phyloP scores from a whole-genome alignment of 768 basidiomycete genomes.

The Tephrocybe sp. region DNA sequence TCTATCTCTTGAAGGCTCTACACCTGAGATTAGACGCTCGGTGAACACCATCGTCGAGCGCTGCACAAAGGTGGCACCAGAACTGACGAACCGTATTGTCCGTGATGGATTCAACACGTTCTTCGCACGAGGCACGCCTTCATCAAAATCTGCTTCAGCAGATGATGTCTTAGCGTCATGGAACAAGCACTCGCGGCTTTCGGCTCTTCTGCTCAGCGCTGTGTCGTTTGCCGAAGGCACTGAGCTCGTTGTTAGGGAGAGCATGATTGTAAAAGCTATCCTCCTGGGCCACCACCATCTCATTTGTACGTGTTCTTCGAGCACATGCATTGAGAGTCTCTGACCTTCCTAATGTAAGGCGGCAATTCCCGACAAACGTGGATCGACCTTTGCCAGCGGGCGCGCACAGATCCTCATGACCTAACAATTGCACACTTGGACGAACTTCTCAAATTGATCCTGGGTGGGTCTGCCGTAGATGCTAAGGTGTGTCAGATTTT shows the following conservation, averaged over 20 bases:
- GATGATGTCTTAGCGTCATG: slow-evolving; percentile 34
- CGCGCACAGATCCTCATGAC: slow-evolving; percentile 63
- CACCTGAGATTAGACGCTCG: slow-evolving; percentile 51
- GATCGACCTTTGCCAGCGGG: slow-evolving; percentile 81
- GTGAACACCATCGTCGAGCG: slow-evolving; percentile 43
- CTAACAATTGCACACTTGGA: slow-evolving; percentile 53
- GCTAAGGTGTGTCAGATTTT: slow-evolving; percentile 39
- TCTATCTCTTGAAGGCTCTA: slow-evolving; percentile 59
- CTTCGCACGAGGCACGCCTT: slow-evolving; percentile 36
- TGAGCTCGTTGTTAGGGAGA: slow-evolving; percentile 40
- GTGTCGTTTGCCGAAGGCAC: slow-evolving; percentile 46
- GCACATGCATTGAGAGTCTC: neutral
- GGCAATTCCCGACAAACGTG: slow-evolving; percentile 62
- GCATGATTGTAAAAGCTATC: slow-evolving; percentile 51
- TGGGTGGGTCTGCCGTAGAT: slow-evolving; percentile 45
- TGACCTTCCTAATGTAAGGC: slow-evolving; percentile 26
- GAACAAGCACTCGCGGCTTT: slow-evolving; percentile 53
- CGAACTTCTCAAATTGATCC: slow-evolving; percentile 45
- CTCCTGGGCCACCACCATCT: slow-evolving; percentile 74
- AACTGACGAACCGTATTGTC: slow-evolving; percentile 51
- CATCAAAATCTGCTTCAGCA: slow-evolving; percentile 23
- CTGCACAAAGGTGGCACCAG: slow-evolving; percentile 40
- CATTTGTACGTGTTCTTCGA: slow-evolving; percentile 45
- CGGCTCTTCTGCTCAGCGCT: slow-evolving; percentile 52
- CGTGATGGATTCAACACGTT: slow-evolving; percentile 56